Conservation (phyloP, 768 basidiomycete species). For the Naematelia encephala region DNA sequence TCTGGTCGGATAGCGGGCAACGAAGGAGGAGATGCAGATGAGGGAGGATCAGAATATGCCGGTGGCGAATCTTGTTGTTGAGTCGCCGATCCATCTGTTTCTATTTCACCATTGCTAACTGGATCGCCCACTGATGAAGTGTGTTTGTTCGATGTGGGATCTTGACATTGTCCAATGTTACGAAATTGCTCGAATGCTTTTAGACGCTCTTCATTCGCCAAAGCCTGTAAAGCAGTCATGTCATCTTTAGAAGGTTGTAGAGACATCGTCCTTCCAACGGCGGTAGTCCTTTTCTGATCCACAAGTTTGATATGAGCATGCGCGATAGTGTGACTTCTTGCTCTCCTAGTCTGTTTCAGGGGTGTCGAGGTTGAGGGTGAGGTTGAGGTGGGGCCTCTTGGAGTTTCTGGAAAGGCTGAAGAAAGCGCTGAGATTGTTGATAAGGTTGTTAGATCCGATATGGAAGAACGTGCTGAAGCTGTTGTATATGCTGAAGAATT, state of each 20-base stretch:
- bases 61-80: neutral
- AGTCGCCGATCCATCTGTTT: too few species aligned
- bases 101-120: too few species aligned
- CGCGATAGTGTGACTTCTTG: slow-evolving; percentile 17
- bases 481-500: slow-evolving; percentile 17
- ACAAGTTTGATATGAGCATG: slow-evolving; percentile 16
- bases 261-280: slow-evolving; percentile 27
- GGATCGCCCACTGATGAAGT: neutral
- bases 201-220: slow-evolving; percentile 5
- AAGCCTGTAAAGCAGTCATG: slow-evolving; percentile 8
- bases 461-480: slow-evolving; percentile 25
- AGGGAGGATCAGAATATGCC: neutral
- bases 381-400: slow-evolving; percentile 6
- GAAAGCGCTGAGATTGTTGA: slow-evolving; percentile 17
- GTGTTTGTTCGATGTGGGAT: neutral
- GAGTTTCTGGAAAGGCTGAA: slow-evolving; percentile 24
- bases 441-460: slow-evolving; percentile 22
- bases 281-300: slow-evolving; percentile 21
- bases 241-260: slow-evolving; percentile 23
- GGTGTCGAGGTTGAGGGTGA: neutral
- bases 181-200: slow-evolving; percentile 5
- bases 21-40: neutral
- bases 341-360: slow-evolving; percentile 8
- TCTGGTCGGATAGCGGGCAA: slow-evolving; percentile 1
- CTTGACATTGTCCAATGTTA: neutral